Conservation (phyloP, 768 basidiomycete genomes). For the Amanita brunnescens region DNA sequence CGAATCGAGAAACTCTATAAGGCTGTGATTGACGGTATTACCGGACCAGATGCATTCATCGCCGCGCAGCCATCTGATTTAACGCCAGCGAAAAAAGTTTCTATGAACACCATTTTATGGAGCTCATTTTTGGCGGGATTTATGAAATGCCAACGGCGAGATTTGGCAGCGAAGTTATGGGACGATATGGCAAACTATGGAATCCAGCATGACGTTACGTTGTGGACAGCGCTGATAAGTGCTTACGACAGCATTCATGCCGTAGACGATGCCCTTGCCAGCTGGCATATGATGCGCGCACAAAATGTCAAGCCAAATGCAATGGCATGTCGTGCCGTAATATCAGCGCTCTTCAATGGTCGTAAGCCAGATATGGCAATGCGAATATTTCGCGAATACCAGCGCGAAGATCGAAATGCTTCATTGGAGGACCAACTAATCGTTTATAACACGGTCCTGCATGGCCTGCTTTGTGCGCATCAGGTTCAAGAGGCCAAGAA, state of each 20-base stretch:
- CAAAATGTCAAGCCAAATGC: slow-evolving; percentile 50
- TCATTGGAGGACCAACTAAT: slow-evolving; percentile 19
- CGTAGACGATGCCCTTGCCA: slow-evolving; percentile 41
- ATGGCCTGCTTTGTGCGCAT: slow-evolving; percentile 48
- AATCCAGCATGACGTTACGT: slow-evolving; percentile 41
- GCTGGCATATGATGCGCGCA: slow-evolving; percentile 59
- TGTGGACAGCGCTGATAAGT: slow-evolving; percentile 69
- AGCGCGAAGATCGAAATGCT: slow-evolving; percentile 22
- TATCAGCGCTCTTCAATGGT: slow-evolving; percentile 49
- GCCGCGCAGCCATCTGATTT: slow-evolving; percentile 31
- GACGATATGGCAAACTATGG: slow-evolving; percentile 46
- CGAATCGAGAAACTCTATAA: slow-evolving; percentile 41
- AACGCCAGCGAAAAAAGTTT: slow-evolving; percentile 32
- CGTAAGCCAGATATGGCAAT: slow-evolving; percentile 44
- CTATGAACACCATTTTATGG: slow-evolving; percentile 54
- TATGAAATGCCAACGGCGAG: slow-evolving; percentile 42
- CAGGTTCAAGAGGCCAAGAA: slow-evolving; percentile 30
- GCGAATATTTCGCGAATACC: slow-evolving; percentile 41
- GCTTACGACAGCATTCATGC: slow-evolving; percentile 47
- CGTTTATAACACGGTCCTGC: slow-evolving; percentile 70
- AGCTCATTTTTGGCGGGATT: slow-evolving; percentile 59
- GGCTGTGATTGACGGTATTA: slow-evolving; percentile 40
- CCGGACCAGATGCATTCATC: slow-evolving; percentile 45
- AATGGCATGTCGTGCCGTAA: slow-evolving; percentile 60
- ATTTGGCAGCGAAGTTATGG: slow-evolving; percentile 61